Base-by-base conservation (phyloP, 495 filamentous ascomycete species). In the Trichoderma orchidacearum region DNA sequence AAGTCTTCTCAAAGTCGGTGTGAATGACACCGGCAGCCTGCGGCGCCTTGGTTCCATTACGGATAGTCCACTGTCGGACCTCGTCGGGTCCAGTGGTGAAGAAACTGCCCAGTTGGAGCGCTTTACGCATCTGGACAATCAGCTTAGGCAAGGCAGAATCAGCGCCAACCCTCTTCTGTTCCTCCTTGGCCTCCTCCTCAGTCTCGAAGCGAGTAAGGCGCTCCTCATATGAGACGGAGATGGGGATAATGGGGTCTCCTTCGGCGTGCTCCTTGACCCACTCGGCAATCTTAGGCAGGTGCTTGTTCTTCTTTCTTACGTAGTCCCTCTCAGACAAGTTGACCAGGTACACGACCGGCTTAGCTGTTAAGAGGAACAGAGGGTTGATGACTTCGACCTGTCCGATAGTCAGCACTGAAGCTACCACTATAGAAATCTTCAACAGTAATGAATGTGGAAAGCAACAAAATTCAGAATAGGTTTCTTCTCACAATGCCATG, bases 281-380 rank as follows among this genome's bases (percentile, higher is more conserved):
- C 64, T 87, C 83, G 61, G 85, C 86, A 64, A 99, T 86, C 75
- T 90, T 90, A 59, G 86, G 78, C 15, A 97, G 85, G 77, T 97
- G 84, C 83, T 97, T 97, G 82, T 97, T 99, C 84, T 96, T 97
- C 78, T 96, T 91, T 63, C 93, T 87, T 71, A 96, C 87, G 71
- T 92, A 99, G 72, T 97, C 94, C 71, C 82, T 90, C 76, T 99
- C 94, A 62, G 86, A 91, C 55, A 99, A 78, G 75, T 99, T 99
- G 74, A 96, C 87, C 48, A 99, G 80, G 77, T 87, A 97, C 64
- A 99, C 94, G 31, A 94, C 89, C 9, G 94, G 94, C 76, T 99
- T 99, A 53, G 94, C 94, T 35, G 89, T 89, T 53, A 99, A 83
- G 56, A 99, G 88, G 71, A 95, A 83, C 30, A 99, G 80, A 54